Evolutionary conservation across 2,329 filamentous ascomycete genomes (phyloP).

Genomic region (Penicillium nordicum): DNA sequence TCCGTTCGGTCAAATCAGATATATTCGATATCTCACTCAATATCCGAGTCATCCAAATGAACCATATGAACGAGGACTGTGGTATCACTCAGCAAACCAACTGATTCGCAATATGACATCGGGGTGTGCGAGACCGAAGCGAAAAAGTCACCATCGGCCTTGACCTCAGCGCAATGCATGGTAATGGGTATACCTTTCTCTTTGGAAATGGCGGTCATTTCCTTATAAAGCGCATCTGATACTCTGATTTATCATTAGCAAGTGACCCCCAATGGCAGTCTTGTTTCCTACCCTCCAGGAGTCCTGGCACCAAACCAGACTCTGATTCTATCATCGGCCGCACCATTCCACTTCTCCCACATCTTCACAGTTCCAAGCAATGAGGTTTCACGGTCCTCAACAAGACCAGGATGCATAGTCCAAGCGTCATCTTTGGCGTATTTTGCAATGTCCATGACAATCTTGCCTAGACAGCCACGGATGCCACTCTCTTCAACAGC

Average conservation of each 20-base stretch:
- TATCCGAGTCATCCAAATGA: too few relatives aligned
- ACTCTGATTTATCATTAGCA: conserved; percentile 18
- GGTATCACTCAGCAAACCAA: too few relatives aligned
- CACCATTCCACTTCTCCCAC: conserved; percentile 36
- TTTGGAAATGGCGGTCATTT: conserved; percentile 42
- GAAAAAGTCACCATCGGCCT: too few relatives aligned
- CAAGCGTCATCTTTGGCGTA: conserved; percentile 44
- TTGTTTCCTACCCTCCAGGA: conserved; percentile 41
- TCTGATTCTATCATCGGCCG: conserved; percentile 43
- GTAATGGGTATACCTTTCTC: conserved; percentile 44
- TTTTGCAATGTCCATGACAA: conserved; percentile 45
- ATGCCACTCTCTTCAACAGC: conserved; percentile 47
- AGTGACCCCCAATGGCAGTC: neutral
- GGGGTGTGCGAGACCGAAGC: too few relatives aligned
- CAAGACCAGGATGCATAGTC: conserved; percentile 45
- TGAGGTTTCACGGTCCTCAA: conserved; percentile 41
- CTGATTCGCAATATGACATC: too few relatives aligned
- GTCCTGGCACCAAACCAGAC: conserved; percentile 51
- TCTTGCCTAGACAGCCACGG: conserved; percentile 44
- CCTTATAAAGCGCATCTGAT: conserved; percentile 36
- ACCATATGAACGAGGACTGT: too few relatives aligned
- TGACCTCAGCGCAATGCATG: conserved; percentile 4
- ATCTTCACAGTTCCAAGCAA: conserved; percentile 41
- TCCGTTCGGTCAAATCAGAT: too few relatives aligned
- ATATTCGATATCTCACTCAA: too few relatives aligned